Evolutionary conservation across 2,329 filamentous ascomycete species (phyloP).

Genomic region (Bipolaris cookei): DNA sequence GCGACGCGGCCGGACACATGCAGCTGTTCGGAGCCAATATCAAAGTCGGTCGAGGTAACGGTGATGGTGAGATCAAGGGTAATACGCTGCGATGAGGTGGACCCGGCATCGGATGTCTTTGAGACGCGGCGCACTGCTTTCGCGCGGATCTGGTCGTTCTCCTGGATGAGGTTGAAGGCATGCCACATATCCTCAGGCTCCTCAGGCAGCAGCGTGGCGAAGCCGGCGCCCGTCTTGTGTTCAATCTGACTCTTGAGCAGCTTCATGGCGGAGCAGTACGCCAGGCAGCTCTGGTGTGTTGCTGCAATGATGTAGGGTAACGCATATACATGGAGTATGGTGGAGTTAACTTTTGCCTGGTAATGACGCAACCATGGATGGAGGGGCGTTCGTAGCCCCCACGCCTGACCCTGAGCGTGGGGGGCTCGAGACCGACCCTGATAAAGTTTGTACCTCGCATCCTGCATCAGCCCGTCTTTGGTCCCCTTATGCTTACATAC

Average conservation of each 20-base stretch:
- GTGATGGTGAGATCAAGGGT: slow-evolving; percentile 69
- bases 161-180: slow-evolving; percentile 74
- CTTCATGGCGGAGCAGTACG: slow-evolving; percentile 57
- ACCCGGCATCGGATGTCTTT: slow-evolving; percentile 66
- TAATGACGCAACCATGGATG: slow-evolving; percentile 21
- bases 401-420: not conserved
- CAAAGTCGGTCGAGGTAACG: slow-evolving; percentile 72
- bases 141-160: slow-evolving; percentile 68
- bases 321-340: no score
- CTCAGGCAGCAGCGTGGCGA: slow-evolving; percentile 70
- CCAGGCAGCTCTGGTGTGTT: not conserved
- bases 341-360: slow-evolving; percentile 1
- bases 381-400: slow-evolving; percentile 13
- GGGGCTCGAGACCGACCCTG: not conserved
- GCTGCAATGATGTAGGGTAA: not conserved
- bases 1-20: slow-evolving; percentile 71
- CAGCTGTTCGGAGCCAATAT: slow-evolving; percentile 69
- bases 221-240: slow-evolving; percentile 66
- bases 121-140: slow-evolving; percentile 70
- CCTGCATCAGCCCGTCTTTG: no score
- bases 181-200: slow-evolving; percentile 84
- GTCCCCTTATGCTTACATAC: not conserved
- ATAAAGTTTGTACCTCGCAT: not conserved
- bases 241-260: slow-evolving; percentile 72
- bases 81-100: slow-evolving; percentile 67